Conservation (phyloP, 495 filamentous ascomycete species). For the Xylaria nigripes region DNA sequence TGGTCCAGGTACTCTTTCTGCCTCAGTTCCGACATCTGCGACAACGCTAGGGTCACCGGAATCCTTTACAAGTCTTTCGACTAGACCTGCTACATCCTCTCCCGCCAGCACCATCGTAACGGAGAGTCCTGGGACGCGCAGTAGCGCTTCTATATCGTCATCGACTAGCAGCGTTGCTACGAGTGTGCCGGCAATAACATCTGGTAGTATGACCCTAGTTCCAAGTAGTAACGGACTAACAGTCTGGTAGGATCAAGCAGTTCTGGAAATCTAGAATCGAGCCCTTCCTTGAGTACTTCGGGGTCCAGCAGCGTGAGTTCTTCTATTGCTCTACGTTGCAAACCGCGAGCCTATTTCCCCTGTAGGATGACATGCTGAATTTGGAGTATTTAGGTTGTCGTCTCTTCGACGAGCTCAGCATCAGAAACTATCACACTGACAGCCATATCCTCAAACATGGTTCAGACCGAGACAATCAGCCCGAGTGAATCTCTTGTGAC, state of each 20-base stretch:
- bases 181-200: neutral
- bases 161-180: neutral
- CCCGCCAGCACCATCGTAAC: neutral
- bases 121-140: neutral
- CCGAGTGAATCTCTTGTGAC: slow-evolving; percentile 2
- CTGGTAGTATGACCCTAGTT: neutral
- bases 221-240: neutral
- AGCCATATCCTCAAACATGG: neutral
- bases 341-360: neutral
- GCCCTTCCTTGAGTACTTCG: neutral
- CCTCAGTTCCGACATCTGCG: neutral
- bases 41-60: neutral
- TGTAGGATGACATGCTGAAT: neutral
- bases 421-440: neutral
- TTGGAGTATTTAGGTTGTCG: neutral
- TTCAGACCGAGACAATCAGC: neutral
- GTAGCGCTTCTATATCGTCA: neutral
- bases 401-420: neutral
- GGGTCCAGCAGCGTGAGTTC: neutral
- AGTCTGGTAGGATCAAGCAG: neutral
- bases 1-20: neutral
- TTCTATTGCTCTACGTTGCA: neutral
- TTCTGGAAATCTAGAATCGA: neutral
- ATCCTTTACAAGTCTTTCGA: neutral
- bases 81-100: neutral